phyloP scores from a whole-genome alignment of 352 stramenopile genomes.

The Phytophthora brassicae region DNA sequence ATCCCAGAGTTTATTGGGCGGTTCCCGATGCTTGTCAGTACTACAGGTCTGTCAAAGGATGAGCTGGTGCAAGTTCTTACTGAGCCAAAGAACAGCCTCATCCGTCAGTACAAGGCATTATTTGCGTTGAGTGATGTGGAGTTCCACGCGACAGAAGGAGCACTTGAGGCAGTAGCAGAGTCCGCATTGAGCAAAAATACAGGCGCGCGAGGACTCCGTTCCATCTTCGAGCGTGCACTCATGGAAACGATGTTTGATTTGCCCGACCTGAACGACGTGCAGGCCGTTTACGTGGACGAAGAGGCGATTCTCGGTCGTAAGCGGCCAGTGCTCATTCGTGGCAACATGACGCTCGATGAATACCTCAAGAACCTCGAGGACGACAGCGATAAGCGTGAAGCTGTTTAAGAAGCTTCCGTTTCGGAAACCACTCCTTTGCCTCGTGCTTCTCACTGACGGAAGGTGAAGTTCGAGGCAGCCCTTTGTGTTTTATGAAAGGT shows the following conservation, averaged over 20 bases:
- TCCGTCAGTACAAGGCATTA: slow-evolving; percentile 97
- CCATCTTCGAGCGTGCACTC: slow-evolving; percentile 94
- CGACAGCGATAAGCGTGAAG: slow-evolving; percentile 57
- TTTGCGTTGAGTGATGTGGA: slow-evolving; percentile 97
- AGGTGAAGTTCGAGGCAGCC: slow-evolving; percentile 6
- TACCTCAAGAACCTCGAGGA: slow-evolving; percentile 77
- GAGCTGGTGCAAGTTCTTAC: slow-evolving; percentile 96
- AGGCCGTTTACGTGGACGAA: slow-evolving; percentile 94
- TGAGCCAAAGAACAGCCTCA: slow-evolving; percentile 96
- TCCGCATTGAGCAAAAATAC: slow-evolving; percentile 94
- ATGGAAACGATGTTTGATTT: slow-evolving; percentile 98
- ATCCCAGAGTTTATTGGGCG: slow-evolving; percentile 99
- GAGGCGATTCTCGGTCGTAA: slow-evolving; percentile 89
- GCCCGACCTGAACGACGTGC: slow-evolving; percentile 90
- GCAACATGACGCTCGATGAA: slow-evolving; percentile 64
- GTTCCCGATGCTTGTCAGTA: slow-evolving; percentile 97
- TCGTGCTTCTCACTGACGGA: slow-evolving; percentile 7
- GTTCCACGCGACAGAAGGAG: slow-evolving; percentile 94
- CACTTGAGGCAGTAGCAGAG: slow-evolving; percentile 94
- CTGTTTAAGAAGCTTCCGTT: slow-evolving; percentile 34
- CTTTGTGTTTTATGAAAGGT: slow-evolving; percentile 35
- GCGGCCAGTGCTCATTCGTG: slow-evolving; percentile 89
- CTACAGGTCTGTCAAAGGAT: slow-evolving; percentile 88
- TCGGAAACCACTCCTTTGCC: slow-evolving; percentile 5
- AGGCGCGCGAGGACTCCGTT: slow-evolving; percentile 94